These are phyloP conservation scores for Metschnikowia cubensis DNA, from an alignment of 805 yeast genomes.

Conservation along the genomic window DNA sequence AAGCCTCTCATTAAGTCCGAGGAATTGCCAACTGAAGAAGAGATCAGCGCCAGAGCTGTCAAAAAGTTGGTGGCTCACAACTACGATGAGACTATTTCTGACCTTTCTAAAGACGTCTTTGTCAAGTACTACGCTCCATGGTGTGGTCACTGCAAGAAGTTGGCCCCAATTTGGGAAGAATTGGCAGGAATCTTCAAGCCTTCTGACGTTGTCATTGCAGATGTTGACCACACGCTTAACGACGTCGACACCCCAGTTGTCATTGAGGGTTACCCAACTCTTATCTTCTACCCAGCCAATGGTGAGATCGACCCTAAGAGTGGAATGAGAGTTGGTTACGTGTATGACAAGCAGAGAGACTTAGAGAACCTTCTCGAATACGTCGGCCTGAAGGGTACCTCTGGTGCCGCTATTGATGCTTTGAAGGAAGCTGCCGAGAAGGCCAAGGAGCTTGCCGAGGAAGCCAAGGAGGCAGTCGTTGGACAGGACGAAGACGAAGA, in stretches of 20 bases:
- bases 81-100: slow-evolving; percentile 64
- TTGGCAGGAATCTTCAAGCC: slow-evolving; percentile 67
- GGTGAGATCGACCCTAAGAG: slow-evolving; percentile 40
- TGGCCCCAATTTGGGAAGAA: slow-evolving; percentile 86
- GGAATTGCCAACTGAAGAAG: slow-evolving; percentile 81
- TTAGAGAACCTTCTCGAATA: slow-evolving; percentile 67
- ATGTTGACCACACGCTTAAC: slow-evolving; percentile 84
- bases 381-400: slow-evolving; percentile 64
- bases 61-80: slow-evolving; percentile 78
- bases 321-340: slow-evolving; percentile 50
- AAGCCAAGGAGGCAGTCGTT: slow-evolving; percentile 20
- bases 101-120: slow-evolving; percentile 60
- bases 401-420: slow-evolving; percentile 45
- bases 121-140: slow-evolving; percentile 96
- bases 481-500: slow-evolving; percentile 10
- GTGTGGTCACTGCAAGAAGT: slow-evolving; percentile 95
- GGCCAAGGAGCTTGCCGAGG: slow-evolving; percentile 24
- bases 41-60: slow-evolving; percentile 49
- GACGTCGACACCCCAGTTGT: slow-evolving; percentile 69
- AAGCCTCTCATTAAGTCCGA: slow-evolving; percentile 79
- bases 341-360: slow-evolving; percentile 68
- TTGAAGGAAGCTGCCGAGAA: slow-evolving; percentile 15
- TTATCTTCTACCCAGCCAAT: slow-evolving; percentile 82
- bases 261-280: slow-evolving; percentile 88
- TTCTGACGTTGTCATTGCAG: slow-evolving; percentile 63